phyloP scores from a whole-genome alignment of 2,329 filamentous ascomycete genomes.

The Zymoseptoria brevis region DNA sequence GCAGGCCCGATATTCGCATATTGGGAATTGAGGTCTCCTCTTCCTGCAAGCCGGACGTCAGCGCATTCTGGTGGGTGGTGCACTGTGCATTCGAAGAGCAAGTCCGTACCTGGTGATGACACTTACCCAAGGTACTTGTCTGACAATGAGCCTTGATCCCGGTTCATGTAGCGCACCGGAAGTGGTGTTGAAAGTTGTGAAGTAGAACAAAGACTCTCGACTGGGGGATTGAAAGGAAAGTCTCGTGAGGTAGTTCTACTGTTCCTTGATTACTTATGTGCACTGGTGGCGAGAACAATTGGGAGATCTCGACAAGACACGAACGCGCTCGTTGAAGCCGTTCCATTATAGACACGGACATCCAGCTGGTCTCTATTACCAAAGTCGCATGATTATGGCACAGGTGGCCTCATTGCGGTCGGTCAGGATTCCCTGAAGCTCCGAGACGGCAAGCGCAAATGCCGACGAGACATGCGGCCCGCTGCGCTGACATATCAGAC shows the following conservation, averaged over 20 bases:
- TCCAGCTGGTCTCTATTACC: neutral
- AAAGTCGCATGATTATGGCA: neutral
- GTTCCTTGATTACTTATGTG: neutral
- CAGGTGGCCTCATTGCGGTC: neutral
- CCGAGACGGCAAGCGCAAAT: neutral
- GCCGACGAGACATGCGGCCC: no score
- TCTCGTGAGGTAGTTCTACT: neutral
- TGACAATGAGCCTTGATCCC: slow-evolving; percentile 5
- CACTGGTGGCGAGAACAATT: neutral
- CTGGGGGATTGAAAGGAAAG: neutral
- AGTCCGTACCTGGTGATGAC: slow-evolving; percentile 5
- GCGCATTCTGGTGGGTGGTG: slow-evolving; percentile 4
- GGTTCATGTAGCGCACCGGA: slow-evolving; percentile 6
- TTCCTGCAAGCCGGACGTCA: slow-evolving; percentile 14
- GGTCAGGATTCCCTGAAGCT: neutral
- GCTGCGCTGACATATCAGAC: neutral
- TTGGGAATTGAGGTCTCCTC: slow-evolving; percentile 2
- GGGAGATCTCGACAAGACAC: neutral
- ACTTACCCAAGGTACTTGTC: slow-evolving; percentile 2
- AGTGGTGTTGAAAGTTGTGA: slow-evolving; percentile 2
- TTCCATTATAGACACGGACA: neutral
- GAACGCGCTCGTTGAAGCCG: neutral
- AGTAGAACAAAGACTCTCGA: slow-evolving; percentile 3
- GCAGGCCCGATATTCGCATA: slow-evolving; percentile 19
- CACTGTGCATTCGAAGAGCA: neutral